Base-by-base conservation (phyloP, 129 eudicot species). In the Escallonia herrerae region DNA sequence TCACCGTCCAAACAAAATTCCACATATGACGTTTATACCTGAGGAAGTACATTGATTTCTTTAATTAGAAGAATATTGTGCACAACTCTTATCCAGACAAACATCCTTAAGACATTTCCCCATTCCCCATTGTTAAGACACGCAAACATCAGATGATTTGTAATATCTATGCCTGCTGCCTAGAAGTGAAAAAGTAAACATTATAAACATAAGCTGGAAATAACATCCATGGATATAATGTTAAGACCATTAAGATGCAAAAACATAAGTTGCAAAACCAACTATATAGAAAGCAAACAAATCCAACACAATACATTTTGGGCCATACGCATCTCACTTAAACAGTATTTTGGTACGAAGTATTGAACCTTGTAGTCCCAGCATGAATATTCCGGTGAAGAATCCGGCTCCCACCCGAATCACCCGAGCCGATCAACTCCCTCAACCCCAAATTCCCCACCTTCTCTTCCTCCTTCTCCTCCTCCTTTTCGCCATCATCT, bases 301-400 rank as follows among this genome's bases (percentile, higher is more conserved):
- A 7, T 37, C 43, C 13, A 37, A 57, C 4, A 5, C 44, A 37
- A 37, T 58, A 42, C 3, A 58, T 3, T 37, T 8, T 38, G 3
- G 33, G 40, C 6, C 56, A 22, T 22, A 22, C 33, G 33, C 33
- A 22, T 22, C 33, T 22, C 33, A 22, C 33, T 22, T 22, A 22
- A 22, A 22, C 33, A 22, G 33, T 22, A 22, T 22, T 22, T 22
- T 22, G 33, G 33, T 22, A 22, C 33, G 33, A 22, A 22, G 33
- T 22, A 22, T 22, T 7, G 67, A 62, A 81, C 90, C 94, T 83
- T 7, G 93, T 69, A 5, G 87, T 70, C 39, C 77, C 91, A 38
- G 86, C 86, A 68, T 79, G 84, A 58, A 84, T 40, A 46, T 80
- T 90, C 63, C 91, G 86, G 72, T 82, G 95, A 57, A 90, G 80